phyloP scores from a whole-genome alignment of 1,284 basidiomycete genomes.

The Amylostereum areolatum region DNA sequence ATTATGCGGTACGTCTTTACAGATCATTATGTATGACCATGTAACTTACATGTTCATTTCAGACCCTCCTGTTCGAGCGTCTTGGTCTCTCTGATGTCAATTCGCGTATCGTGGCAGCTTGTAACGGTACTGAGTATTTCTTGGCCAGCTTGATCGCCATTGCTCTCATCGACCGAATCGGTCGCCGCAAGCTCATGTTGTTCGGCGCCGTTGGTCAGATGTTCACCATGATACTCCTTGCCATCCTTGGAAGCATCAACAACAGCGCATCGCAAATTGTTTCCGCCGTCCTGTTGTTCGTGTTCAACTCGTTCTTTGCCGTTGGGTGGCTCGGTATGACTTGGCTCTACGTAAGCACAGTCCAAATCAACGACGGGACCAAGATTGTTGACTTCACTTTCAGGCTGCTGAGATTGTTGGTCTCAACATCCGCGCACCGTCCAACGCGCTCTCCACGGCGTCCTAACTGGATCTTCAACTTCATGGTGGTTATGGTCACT shows the following conservation, averaged over 20 bases:
- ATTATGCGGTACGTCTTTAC: conserved; percentile 34
- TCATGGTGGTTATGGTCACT: conserved; percentile 62
- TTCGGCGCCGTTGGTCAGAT: conserved; percentile 63
- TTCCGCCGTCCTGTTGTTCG: conserved; percentile 56
- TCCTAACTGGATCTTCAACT: conserved; percentile 69
- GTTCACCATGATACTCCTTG: conserved; percentile 55
- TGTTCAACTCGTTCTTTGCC: conserved; percentile 70
- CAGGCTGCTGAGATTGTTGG: conserved; percentile 64
- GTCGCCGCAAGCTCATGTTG: conserved; percentile 64
- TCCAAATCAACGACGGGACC: neutral
- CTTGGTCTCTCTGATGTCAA: conserved; percentile 55
- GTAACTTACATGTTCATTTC: conserved; percentile 1
- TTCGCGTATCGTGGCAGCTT: conserved; percentile 62
- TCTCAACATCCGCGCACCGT: conserved; percentile 56
- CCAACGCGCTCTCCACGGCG: conserved; percentile 63
- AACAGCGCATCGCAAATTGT: conserved; percentile 42
- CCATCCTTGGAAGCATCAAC: conserved; percentile 45
- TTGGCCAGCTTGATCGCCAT: conserved; percentile 55
- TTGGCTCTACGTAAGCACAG: conserved; percentile 50
- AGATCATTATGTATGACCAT: conserved; percentile 15
- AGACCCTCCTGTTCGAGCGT: conserved; percentile 56
- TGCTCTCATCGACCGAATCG: conserved; percentile 54
- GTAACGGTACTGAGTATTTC: conserved; percentile 68
- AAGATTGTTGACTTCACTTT: conserved; percentile 5
- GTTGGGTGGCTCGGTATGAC: conserved; percentile 73